Evolutionary conservation across 495 filamentous ascomycete species (phyloP).

Genomic region (Neurospora hispaniola): DNA sequence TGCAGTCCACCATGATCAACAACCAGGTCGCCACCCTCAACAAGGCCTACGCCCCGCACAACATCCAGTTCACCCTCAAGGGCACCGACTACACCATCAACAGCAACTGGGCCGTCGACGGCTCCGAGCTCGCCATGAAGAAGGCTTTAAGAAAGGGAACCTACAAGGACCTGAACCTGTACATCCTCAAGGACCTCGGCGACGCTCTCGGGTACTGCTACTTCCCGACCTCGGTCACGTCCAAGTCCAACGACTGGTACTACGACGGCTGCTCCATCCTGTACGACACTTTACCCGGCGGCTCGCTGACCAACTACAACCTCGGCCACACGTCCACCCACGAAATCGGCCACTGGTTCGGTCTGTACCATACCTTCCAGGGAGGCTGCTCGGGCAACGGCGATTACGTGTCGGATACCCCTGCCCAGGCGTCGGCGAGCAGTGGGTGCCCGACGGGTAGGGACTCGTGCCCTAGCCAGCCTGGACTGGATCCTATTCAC

Average conservation of each 20-base stretch:
- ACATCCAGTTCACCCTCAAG: constrained; percentile 42
- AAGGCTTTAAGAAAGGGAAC: constrained; percentile 44
- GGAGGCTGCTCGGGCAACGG: constrained; percentile 45
- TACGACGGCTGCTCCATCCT: constrained; percentile 52
- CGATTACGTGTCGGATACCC: constrained; percentile 50
- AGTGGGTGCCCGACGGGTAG: constrained; percentile 47
- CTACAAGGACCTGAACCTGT: constrained; percentile 53
- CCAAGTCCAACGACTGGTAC: constrained; percentile 29
- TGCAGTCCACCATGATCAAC: constrained; percentile 24
- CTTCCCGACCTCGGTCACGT: constrained; percentile 27
- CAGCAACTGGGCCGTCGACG: constrained; percentile 42
- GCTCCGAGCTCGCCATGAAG: constrained; percentile 46
- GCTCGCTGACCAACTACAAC: constrained; percentile 41
- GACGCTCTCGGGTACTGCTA: constrained; percentile 50
- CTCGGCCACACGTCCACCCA: constrained; percentile 50
- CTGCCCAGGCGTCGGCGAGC: constrained; percentile 39
- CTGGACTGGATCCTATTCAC: constrained; percentile 47
- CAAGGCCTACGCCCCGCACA: constrained; percentile 36
- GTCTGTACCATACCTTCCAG: constrained; percentile 57
- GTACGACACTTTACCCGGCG: constrained; percentile 43
- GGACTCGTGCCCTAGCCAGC: constrained; percentile 39
- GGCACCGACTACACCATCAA: constrained; percentile 47
- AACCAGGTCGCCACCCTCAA: constrained; percentile 41
- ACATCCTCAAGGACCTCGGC: constrained; percentile 45
- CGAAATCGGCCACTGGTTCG: constrained; percentile 59